Evolutionary conservation across 1,284 basidiomycete species (phyloP).

Genomic region (Cutaneotrichosporon cutaneum): DNA sequence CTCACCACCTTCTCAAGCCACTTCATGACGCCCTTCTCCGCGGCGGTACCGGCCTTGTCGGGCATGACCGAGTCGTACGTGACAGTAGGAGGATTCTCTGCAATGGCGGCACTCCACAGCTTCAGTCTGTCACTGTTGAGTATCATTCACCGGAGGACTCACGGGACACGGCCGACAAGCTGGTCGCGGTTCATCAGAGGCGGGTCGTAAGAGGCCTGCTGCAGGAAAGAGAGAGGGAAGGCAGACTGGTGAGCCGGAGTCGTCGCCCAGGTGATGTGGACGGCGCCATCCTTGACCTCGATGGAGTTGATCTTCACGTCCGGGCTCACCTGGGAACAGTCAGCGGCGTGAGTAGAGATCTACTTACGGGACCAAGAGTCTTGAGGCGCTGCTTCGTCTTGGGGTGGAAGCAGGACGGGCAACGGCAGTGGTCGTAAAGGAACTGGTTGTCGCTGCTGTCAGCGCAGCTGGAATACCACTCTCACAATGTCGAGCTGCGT

Average conservation of each 20-base stretch:
- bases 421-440: slow-evolving; percentile 85
- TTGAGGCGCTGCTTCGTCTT: slow-evolving; percentile 86
- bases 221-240: slow-evolving; percentile 62
- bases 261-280: slow-evolving; percentile 56
- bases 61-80: slow-evolving; percentile 72
- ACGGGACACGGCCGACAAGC: slow-evolving; percentile 15
- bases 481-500: slow-evolving; percentile 13
- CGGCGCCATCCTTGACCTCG: slow-evolving; percentile 16
- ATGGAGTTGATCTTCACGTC: slow-evolving; percentile 58
- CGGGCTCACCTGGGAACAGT: slow-evolving; percentile 63
- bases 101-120: slow-evolving; percentile 78
- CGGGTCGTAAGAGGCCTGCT: slow-evolving; percentile 27
- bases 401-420: slow-evolving; percentile 80
- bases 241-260: slow-evolving; percentile 63
- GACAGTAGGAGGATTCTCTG: slow-evolving; percentile 71
- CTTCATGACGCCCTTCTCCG: slow-evolving; percentile 67
- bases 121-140: slow-evolving; percentile 60
- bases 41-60: slow-evolving; percentile 14
- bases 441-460: slow-evolving; percentile 65
- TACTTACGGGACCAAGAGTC: slow-evolving; percentile 73
- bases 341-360: background rate
- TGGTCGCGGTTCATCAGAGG: slow-evolving; percentile 26
- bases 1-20: slow-evolving; percentile 81
- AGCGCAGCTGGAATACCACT: background rate
- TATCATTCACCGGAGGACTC: background rate